A percentile compares a stretch with the other conserved stretches of the same genome.
Conservation (phyloP, 805 yeast species). For the Monosporozyma unispora region DNA sequence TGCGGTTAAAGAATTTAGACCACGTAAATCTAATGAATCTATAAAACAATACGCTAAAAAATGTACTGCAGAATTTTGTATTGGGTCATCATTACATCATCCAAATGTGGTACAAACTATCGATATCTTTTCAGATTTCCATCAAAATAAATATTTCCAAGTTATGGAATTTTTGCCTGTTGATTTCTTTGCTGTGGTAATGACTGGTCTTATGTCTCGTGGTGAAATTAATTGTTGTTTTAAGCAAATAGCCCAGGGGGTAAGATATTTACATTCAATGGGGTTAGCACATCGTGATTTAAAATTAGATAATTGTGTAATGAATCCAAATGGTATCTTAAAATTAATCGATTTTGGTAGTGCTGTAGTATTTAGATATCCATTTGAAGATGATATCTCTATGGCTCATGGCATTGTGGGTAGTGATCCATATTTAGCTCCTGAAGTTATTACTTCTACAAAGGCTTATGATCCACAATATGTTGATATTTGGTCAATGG, state of each 20-base stretch:
- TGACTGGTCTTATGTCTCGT: conserved; percentile 76
- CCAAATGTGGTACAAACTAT: conserved; percentile 73
- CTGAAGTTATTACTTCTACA: conserved; percentile 54
- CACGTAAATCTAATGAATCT: conserved; percentile 59
- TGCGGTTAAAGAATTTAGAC: conserved; percentile 78
- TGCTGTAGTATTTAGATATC: conserved; percentile 74
- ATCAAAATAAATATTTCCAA: conserved; percentile 63
- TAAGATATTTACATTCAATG: conserved; percentile 60
- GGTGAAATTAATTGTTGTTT: conserved; percentile 76
- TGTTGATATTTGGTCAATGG: conserved; percentile 79
- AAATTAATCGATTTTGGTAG: conserved; percentile 79
- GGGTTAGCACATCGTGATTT: conserved; percentile 80
- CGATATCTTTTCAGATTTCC: conserved; percentile 51
- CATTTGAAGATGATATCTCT: conserved; percentile 51
- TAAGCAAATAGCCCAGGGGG: conserved; percentile 66
- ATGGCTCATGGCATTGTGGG: conserved; percentile 74
- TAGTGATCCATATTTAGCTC: conserved; percentile 79
- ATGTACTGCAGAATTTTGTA: conserved; percentile 83
- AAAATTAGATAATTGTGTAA: conserved; percentile 75
- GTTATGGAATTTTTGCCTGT: conserved; percentile 82
- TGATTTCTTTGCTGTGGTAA: conserved; percentile 78
- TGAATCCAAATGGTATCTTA: conserved; percentile 62
- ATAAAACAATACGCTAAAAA: conserved; percentile 74
- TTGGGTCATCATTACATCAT: conserved; percentile 74
- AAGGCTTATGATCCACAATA: conserved; percentile 62